Percentiles rank a stretch among this genome's conserved stretches.
Evolutionary conservation across 202 grass and related monocot species (phyloP).

Genomic region (Carex arenaria): DNA sequence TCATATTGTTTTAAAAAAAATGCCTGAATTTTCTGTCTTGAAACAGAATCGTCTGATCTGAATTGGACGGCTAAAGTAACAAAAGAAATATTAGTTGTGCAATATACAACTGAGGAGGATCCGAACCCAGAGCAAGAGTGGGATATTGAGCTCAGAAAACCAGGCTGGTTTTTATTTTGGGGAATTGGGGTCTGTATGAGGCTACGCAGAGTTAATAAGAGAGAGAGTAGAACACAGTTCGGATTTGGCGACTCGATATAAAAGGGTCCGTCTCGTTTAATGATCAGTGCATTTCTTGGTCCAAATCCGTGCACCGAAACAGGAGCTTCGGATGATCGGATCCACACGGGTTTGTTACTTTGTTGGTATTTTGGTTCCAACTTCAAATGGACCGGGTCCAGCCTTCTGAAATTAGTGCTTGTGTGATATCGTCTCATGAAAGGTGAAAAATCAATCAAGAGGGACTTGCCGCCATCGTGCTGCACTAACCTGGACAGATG

Average conservation of each 20-base stretch:
- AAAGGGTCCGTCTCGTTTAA: background rate
- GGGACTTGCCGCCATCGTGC: background rate
- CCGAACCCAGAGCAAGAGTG: background rate
- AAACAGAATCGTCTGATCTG: background rate
- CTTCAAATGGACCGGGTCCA: background rate
- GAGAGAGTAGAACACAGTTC: conserved; percentile 6
- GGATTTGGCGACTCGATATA: background rate
- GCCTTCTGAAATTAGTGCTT: background rate
- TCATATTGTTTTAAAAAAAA: background rate
- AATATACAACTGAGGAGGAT: background rate
- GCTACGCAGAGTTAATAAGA: background rate
- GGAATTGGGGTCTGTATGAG: background rate
- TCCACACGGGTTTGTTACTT: background rate
- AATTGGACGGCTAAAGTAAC: background rate
- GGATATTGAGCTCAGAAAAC: conserved; percentile 52
- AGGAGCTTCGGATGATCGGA: too few species aligned
- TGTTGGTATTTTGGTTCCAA: background rate
- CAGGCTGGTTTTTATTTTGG: conserved; percentile 68
- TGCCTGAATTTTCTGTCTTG: too few species aligned
- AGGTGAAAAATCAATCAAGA: background rate
- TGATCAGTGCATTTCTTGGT: background rate
- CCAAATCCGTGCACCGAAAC: too few species aligned
- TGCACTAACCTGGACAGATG: background rate
- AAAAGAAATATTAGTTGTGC: background rate
- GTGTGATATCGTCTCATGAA: background rate